Base-by-base conservation (phyloP, 345 rosid genomes). In the Balakata baccata region DNA sequence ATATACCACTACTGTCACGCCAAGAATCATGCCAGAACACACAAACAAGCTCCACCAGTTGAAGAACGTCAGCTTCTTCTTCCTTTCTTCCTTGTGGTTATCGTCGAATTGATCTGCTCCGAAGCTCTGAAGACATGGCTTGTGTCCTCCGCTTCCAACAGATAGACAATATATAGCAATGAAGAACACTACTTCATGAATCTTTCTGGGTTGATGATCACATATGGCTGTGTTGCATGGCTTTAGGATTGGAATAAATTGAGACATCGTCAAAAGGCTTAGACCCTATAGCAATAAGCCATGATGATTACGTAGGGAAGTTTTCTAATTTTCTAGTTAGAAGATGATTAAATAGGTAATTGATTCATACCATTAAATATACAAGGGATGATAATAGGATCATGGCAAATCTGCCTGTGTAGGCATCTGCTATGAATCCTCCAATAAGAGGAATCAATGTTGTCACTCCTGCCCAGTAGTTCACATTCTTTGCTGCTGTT, bases 51-150 rank as follows among this genome's bases (percentile, higher is more conserved):
- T 82, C 88, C 92, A 85, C 83, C 80, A 82, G 70, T 84, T 86
- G 87, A 86, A 86, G 84, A 41, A 86, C 3, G 87, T 83, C 86
- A 83, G 83, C 74, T 86, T 86, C 79, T 79, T 64, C 60, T 76
- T 82, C 72, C 85, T 79, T 74, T 88, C 89, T 61, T 74, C 77
- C 0, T 49, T 5, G 46, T 86, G 84, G 49, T 84, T 64, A 23
- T 86, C 87, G 39, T 86, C 88, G 45, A 86, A 88, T 17, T 86
- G 89, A 45, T 88, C 88, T 0, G 85, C 89, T 5, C 86, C 92
- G 3, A 88, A 82, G 81, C 89, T 88, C 78, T 83, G 81, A 3
- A 85, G 73, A 64, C 83, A 77, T 3, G 89, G 89, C 76, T 85
- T 88, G 70, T 80, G 73, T 4, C 89, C 88, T 5, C 88, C 86